These are phyloP conservation scores for Corchorus olitorius DNA, from an alignment of 345 rosid species.

Conservation along the genomic window DNA sequence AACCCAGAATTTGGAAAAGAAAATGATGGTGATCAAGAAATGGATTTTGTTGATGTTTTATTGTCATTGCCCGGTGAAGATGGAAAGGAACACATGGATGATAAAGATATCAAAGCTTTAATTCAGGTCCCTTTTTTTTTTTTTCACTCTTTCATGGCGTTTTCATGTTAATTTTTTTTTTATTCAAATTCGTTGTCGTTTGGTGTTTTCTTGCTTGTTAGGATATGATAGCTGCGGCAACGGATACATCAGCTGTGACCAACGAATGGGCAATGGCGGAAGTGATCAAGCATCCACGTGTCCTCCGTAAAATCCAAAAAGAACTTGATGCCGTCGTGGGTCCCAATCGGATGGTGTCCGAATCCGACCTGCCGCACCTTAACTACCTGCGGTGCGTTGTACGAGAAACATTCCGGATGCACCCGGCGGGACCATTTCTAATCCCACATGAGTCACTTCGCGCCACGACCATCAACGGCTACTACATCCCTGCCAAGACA, in stretches of 20 bases:
- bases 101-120: constrained; percentile 81
- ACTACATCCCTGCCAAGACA: constrained; percentile 74
- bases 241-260: constrained; percentile 94
- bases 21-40: constrained; percentile 33
- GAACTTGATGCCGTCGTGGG: constrained; percentile 79
- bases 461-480: constrained; percentile 69
- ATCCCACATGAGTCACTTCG: constrained; percentile 86
- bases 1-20: not conserved
- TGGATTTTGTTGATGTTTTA: constrained; percentile 88
- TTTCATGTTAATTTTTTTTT: not conserved
- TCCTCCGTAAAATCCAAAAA: constrained; percentile 63
- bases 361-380: constrained; percentile 64
- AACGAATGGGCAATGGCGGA: constrained; percentile 99
- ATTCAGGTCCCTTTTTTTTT: constrained; percentile 53
- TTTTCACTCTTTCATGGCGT: not conserved
- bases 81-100: constrained; percentile 70
- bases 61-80: constrained; percentile 77
- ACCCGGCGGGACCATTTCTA: constrained; percentile 90
- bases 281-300: constrained; percentile 78
- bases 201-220: constrained; percentile 14
- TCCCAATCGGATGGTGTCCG: constrained; percentile 59
- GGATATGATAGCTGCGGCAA: constrained; percentile 98
- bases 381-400: constrained; percentile 91
- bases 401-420: constrained; percentile 92
- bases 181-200: not conserved